These are phyloP conservation scores for Penicillium pancosmium DNA, from an alignment of 495 filamentous ascomycete genomes.

Conservation along the genomic window DNA sequence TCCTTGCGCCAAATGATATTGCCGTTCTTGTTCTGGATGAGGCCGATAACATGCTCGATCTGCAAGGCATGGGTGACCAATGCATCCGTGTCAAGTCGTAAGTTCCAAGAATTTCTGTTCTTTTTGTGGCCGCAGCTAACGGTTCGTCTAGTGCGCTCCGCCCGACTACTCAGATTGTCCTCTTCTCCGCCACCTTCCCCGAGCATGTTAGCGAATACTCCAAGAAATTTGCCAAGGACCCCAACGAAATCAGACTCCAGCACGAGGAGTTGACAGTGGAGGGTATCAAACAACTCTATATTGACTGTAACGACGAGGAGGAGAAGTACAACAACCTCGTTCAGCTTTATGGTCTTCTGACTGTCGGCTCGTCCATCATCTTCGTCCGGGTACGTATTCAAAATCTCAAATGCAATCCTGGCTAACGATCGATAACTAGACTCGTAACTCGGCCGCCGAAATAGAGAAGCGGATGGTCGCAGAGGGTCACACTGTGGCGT, in stretches of 20 bases:
- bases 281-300: conserved; percentile 94
- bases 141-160: conserved; percentile 62
- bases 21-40: conserved; percentile 88
- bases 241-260: conserved; percentile 85
- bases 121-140: conserved; percentile 18
- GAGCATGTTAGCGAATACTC: conserved; percentile 80
- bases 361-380: conserved; percentile 94
- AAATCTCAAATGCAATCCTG: conserved; percentile 16
- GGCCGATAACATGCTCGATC: conserved; percentile 95
- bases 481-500: conserved; percentile 89
- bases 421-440: conserved; percentile 49
- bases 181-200: conserved; percentile 98
- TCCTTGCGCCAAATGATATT: conserved; percentile 64
- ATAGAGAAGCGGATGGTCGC: conserved; percentile 83
- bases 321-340: conserved; percentile 88
- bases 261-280: conserved; percentile 93
- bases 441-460: conserved; percentile 74
- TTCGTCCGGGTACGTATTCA: conserved; percentile 75
- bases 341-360: conserved; percentile 92
- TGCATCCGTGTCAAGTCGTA: conserved; percentile 85
- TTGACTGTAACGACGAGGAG: conserved; percentile 79
- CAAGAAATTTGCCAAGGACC: conserved; percentile 73
- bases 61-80: conserved; percentile 93
- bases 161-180: conserved; percentile 72
- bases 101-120: conserved; percentile 34